Base-by-base conservation (phyloP, 2,329 filamentous ascomycete species). In the Curvularia sp. region DNA sequence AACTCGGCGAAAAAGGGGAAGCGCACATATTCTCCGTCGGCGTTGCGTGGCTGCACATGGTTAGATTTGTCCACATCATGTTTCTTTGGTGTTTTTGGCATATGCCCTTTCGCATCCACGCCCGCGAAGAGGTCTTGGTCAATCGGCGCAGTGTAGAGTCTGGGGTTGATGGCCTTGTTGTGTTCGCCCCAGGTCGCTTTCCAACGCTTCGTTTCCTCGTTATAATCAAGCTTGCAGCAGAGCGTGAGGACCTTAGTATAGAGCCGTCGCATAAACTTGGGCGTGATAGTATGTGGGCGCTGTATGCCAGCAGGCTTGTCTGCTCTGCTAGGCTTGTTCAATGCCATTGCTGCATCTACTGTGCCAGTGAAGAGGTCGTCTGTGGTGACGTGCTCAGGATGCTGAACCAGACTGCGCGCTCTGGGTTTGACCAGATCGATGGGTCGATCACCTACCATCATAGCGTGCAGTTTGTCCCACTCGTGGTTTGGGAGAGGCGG, bases 401-500 rank as follows among this genome's bases (percentile, higher is more conserved):
- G n/a, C 19, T 48, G 32, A 3, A 56, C 41, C 3, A 28, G 21
- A 3, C 43, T 66, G 1, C 58, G 63, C 4, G 53, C 62, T 21
- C 77, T 70, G 19, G 61, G 65, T 43, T 54, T 64, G 39, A 58
- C 63, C n/a, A 69, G 60, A 27, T 67, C 68, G 21, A 73, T 57
- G 53, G 65, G 73, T 43, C 65, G 57, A 8, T 63, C 61, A 2
- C 79, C 80, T 1, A 59, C 52, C 8, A 77, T 75, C 54, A 83
- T 73, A 39, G 73, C 75, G 15, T 73, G 64, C 19, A 84, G 68
- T 23, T 68, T 64, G 4, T 78, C 60, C 80, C 80, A 84, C 49
- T 83, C 81, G 0, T 68, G 59, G 10, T 69, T 61, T 0, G 80
- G 79, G 13, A 84, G 65, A 12, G 82, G 81, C 0, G 82, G 79